Percentiles rank a stretch among this genome's conserved stretches.
phyloP scores from a whole-genome alignment of 257 asterid genomes.

The Plantago major region DNA sequence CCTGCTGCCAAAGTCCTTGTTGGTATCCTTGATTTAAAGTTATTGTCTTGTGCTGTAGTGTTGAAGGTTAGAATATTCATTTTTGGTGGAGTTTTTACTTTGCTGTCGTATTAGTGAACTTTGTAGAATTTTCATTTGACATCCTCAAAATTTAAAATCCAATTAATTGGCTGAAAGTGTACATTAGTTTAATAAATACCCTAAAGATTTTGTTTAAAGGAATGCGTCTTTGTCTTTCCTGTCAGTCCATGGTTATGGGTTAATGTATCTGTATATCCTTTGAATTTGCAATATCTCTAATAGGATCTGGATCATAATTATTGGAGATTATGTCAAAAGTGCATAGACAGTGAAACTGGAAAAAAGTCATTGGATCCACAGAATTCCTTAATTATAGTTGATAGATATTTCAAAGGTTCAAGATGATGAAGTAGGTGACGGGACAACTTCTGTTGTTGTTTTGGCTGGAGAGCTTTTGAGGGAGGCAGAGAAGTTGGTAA shows the following conservation, averaged over 20 bases:
- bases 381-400: slow-evolving; percentile 26
- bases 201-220: too few relatives aligned
- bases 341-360: background rate
- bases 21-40: slow-evolving; percentile 63
- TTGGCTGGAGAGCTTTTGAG: slow-evolving; percentile 96
- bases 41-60: background rate
- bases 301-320: too few relatives aligned
- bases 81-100: slow-evolving; percentile 16
- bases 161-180: too few relatives aligned
- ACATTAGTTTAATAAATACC: too few relatives aligned
- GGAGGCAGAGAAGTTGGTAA: slow-evolving; percentile 96
- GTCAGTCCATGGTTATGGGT: too few relatives aligned
- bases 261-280: too few relatives aligned
- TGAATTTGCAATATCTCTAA: too few relatives aligned
- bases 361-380: too few relatives aligned
- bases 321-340: too few relatives aligned
- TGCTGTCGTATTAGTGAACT: background rate
- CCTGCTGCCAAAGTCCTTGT: slow-evolving; percentile 98
- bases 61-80: background rate
- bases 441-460: slow-evolving; percentile 95
- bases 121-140: background rate
- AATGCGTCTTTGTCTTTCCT: too few relatives aligned
- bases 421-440: slow-evolving; percentile 99
- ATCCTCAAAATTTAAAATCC: too few relatives aligned
- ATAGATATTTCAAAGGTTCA: slow-evolving; percentile 95